phyloP scores from a whole-genome alignment of 768 basidiomycete genomes.

The Podaxis sp. region DNA sequence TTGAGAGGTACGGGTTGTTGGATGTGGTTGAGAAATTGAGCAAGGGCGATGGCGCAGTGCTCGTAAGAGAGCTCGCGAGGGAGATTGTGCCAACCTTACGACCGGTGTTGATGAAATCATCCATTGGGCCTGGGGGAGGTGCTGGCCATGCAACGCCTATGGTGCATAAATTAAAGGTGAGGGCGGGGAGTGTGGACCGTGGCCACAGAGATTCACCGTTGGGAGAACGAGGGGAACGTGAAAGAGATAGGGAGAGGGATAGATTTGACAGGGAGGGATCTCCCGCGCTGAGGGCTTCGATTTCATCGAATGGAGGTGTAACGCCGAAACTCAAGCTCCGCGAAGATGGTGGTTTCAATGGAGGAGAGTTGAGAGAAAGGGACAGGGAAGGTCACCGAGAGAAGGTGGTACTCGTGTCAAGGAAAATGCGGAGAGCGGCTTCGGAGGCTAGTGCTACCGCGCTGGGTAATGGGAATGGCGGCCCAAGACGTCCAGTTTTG shows the following conservation, averaged over 20 bases:
- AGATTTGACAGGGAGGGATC: constrained; percentile 8
- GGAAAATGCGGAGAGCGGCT: constrained; percentile 14
- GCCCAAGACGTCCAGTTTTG: constrained; percentile 11
- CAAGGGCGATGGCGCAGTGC: constrained; percentile 77
- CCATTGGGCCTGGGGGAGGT: background rate
- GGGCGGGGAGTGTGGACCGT: constrained; percentile 12
- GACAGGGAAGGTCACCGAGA: constrained; percentile 2
- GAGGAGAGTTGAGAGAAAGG: constrained; percentile 8
- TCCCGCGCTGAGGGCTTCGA: constrained; percentile 3
- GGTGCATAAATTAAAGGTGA: constrained; percentile 13
- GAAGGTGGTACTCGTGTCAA: constrained; percentile 15
- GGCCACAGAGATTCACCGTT: background rate
- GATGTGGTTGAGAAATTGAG: constrained; percentile 79
- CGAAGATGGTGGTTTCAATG: background rate
- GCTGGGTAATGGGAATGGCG: constrained; percentile 19
- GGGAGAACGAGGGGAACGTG: background rate
- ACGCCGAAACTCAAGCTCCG: constrained; percentile 5
- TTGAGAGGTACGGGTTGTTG: constrained; percentile 78
- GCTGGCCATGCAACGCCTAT: background rate
- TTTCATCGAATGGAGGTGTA: constrained; percentile 3
- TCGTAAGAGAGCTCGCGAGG: constrained; percentile 85
- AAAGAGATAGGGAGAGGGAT: background rate
- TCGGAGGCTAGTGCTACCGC: constrained; percentile 15
- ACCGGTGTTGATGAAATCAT: constrained; percentile 51
- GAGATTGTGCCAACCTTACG: constrained; percentile 80